These are phyloP conservation scores for Candida morakotiae DNA, from an alignment of 805 yeast genomes.

Conservation along the genomic window DNA sequence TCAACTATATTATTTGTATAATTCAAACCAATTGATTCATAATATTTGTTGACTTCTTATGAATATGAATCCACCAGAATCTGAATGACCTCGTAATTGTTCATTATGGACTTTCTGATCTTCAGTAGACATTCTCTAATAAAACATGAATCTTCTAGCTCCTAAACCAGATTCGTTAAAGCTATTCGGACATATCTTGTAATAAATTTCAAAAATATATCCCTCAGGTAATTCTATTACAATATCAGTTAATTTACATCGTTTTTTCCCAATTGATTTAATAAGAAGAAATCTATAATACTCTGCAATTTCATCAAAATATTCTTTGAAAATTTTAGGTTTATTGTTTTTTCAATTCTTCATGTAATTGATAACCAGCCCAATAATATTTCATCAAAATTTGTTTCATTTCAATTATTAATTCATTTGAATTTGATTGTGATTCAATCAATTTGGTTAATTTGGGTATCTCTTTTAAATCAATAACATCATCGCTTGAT, in stretches of 20 bases:
- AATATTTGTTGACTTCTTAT: conserved; percentile 29
- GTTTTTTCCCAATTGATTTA: conserved; percentile 18
- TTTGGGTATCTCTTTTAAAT: conserved; percentile 12
- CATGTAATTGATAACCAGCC: conserved; percentile 29
- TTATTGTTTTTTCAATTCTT: conserved; percentile 11
- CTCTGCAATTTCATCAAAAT: conserved; percentile 19
- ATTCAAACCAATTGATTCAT: too few relatives aligned
- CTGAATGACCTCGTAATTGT: conserved; percentile 30
- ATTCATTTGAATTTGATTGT: conserved; percentile 11
- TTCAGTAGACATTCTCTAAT: conserved; percentile 20
- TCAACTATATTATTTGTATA: too few relatives aligned
- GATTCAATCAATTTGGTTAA: conserved; percentile 14
- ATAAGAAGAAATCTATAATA: conserved; percentile 21
- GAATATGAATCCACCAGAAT: conserved; percentile 26
- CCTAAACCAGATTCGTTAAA: conserved; percentile 23
- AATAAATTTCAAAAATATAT: conserved; percentile 23
- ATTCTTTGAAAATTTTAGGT: conserved; percentile 22
- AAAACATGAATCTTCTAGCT: conserved; percentile 26
- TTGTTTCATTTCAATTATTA: conserved; percentile 21
- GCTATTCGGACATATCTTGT: conserved; percentile 19
- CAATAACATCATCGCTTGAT: neutral
- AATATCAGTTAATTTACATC: conserved; percentile 21
- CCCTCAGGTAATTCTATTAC: conserved; percentile 27
- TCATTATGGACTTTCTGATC: conserved; percentile 21
- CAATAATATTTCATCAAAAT: conserved; percentile 27